Conservation (phyloP, 805 yeast species). For the Yarrowia sp. region DNA sequence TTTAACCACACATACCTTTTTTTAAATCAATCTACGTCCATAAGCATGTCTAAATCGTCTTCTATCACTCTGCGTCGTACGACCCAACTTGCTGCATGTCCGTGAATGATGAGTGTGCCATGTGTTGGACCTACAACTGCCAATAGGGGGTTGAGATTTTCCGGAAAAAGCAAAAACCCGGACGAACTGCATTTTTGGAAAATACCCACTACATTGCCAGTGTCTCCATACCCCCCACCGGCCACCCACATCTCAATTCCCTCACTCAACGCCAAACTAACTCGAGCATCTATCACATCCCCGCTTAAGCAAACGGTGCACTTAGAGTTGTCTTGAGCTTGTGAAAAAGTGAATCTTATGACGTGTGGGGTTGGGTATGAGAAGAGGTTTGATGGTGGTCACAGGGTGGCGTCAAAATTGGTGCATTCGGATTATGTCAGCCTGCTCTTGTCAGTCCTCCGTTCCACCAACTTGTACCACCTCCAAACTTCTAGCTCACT, state of each 20-base stretch:
- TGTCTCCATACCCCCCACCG: too few species aligned
- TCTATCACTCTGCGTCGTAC: background rate
- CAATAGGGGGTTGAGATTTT: background rate
- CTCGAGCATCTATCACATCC: slow-evolving; percentile 22
- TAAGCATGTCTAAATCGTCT: background rate
- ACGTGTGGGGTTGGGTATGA: slow-evolving; percentile 17
- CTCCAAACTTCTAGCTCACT: background rate
- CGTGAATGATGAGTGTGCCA: slow-evolving; percentile 10
- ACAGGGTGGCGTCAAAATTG: too few species aligned
- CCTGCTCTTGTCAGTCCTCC: too few species aligned
- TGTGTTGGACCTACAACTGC: background rate
- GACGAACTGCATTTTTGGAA: background rate
- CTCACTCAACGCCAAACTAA: slow-evolving; percentile 22
- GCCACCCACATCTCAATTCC: background rate
- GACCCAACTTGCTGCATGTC: slow-evolving; percentile 26
- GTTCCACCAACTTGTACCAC: too few species aligned
- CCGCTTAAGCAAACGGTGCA: slow-evolving; percentile 34
- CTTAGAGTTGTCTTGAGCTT: slow-evolving; percentile 18
- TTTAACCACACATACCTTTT: too few species aligned
- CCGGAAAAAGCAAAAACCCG: background rate
- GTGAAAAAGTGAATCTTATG: slow-evolving; percentile 29
- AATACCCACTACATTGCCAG: background rate
- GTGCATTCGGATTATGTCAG: too few species aligned
- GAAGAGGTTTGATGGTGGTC: too few species aligned
- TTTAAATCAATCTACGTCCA: too few species aligned